Evolutionary conservation across 2,329 filamentous ascomycete genomes (phyloP).

Genomic region (Xylariomycetidae sp.): DNA sequence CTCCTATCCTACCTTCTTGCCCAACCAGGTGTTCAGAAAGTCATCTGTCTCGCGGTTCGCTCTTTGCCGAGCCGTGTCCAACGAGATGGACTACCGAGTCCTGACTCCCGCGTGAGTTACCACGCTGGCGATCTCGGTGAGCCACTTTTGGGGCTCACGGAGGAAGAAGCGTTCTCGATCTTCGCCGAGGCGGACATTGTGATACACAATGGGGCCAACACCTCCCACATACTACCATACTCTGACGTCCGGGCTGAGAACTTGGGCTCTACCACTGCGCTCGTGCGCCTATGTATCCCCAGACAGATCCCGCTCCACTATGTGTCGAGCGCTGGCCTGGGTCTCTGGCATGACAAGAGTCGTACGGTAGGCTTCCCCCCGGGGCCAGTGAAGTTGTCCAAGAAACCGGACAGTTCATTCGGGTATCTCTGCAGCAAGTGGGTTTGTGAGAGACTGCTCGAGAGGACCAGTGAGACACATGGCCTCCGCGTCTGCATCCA

Average conservation of each 20-base stretch:
- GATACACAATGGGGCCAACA: slow-evolving; percentile 4
- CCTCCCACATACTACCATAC: slow-evolving; percentile 6
- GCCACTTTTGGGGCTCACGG: slow-evolving; percentile 1
- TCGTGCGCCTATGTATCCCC: neutral
- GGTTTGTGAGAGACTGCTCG: slow-evolving; percentile 27
- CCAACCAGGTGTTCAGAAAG: neutral
- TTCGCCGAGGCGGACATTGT: slow-evolving; percentile 5
- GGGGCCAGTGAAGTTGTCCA: slow-evolving; percentile 2
- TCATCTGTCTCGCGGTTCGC: slow-evolving; percentile 1
- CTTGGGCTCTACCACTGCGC: slow-evolving; percentile 1
- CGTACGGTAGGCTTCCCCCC: slow-evolving; percentile 1
- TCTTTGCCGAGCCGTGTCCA: neutral
- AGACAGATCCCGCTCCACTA: slow-evolving; percentile 25
- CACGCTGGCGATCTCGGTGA: neutral
- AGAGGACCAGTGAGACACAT: slow-evolving; percentile 10
- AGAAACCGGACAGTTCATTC: slow-evolving; percentile 6
- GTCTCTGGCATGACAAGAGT: slow-evolving; percentile 4
- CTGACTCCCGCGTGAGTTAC: neutral
- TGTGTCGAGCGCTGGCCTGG: slow-evolving; percentile 20
- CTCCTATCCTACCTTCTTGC: slow-evolving; percentile 1
- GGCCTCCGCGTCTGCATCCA: slow-evolving; percentile 11
- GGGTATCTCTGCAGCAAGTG: slow-evolving; percentile 30
- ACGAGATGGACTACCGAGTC: neutral
- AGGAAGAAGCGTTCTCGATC: neutral
- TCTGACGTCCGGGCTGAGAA: neutral